Evolutionary conservation across 108 stramenopile species (phyloP), one percentile per base, ranked within the genome.

Genomic region (Halocafeteria seosinensis): DNA sequence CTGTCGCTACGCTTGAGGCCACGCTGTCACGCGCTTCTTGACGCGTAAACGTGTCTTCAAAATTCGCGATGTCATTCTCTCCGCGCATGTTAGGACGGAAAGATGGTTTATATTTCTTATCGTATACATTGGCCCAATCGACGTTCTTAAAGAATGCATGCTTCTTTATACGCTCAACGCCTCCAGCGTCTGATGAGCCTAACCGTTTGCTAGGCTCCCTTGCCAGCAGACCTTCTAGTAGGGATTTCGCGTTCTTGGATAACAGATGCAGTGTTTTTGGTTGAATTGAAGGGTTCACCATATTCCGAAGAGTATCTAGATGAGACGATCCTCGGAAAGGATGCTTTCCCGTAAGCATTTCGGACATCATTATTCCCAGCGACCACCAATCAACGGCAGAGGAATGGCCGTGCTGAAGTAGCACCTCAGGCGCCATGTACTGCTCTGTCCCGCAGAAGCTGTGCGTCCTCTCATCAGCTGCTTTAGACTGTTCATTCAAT

Each of bases 201-300:
- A 98, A 77, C 55, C 96, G 78, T 62, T 76, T 61, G 0, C 68
- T 68, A 1, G 93, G 92, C 58, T 95, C 90, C 52, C 88, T 86
- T 1, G 86, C 87, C 27, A 98, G 77, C 38, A 98, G 73, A 24
- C 88, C 87, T 12, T 76, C 63, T 5, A 94, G 73, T 26, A 94
- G 58, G 36, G 47, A 31, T 38, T 68, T 66, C 0, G 93, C 83
- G 2, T 68, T 53, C 30, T 64, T 62, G 8, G 83, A 88, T 31
- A 67, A 11, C 2, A 4, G 2, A 11, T 12, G 1, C 13, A 63
- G 17, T 31, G 50, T 50, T 17, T 3, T 2, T 11, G 24, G 17
- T 4, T 4, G 50, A 38, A 47, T 50, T 2, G 5, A 21, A 13
- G 50, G 47, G 50, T 63, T 6, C 38, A 63, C 62, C 1, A 50